phyloP scores from a whole-genome alignment of 345 rosid genomes.

The Lumnitzera racemosa region DNA sequence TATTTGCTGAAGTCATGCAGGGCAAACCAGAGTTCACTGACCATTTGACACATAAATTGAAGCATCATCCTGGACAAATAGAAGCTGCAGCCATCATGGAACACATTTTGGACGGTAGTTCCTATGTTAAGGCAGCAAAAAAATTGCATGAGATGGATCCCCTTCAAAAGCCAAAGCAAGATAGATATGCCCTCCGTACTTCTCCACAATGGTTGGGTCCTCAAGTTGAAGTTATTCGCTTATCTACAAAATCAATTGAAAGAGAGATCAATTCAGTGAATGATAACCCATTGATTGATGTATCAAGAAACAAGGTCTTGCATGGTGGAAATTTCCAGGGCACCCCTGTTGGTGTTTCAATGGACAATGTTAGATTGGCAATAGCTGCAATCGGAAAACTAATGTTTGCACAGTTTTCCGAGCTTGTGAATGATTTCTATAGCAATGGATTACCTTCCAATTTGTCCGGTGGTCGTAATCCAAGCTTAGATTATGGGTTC shows the following conservation, averaged over 20 bases:
- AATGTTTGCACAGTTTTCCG: conserved; percentile 48
- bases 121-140: conserved; percentile 38
- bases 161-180: conserved; percentile 51
- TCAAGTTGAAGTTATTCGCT: conserved; percentile 47
- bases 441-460: conserved; percentile 47
- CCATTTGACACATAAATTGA: conserved; percentile 51
- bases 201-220: conserved; percentile 66
- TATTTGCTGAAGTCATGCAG: conserved; percentile 52
- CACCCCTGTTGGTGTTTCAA: conserved; percentile 62
- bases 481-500: conserved; percentile 38
- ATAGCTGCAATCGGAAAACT: conserved; percentile 61
- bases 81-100: conserved; percentile 67
- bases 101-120: conserved; percentile 52
- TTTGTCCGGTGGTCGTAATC: conserved; percentile 33
- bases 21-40: conserved; percentile 62
- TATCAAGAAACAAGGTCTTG: conserved; percentile 33
- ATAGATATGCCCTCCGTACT: conserved; percentile 47
- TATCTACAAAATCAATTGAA: conserved; percentile 46
- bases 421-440: conserved; percentile 39
- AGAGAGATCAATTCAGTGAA: conserved; percentile 64
- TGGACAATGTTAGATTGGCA: conserved; percentile 64
- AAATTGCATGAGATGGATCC: conserved; percentile 44
- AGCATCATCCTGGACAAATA: conserved; percentile 67
- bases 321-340: conserved; percentile 64
- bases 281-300: conserved; percentile 43